Base-by-base conservation (phyloP, 2,329 filamentous ascomycete genomes). In the Decorospora gaudefroyi region DNA sequence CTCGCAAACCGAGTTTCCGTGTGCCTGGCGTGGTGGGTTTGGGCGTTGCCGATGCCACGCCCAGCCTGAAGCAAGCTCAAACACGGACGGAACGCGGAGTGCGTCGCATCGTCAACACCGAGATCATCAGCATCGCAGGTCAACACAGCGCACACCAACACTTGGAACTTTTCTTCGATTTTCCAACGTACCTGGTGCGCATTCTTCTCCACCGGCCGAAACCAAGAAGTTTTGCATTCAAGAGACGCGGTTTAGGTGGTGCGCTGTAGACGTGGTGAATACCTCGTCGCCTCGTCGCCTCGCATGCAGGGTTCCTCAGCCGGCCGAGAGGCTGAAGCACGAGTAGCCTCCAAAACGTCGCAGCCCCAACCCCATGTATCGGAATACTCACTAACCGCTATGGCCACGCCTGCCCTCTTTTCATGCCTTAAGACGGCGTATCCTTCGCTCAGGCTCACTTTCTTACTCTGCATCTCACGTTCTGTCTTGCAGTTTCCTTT, bases 371-470 rank as follows among this genome's bases (percentile, higher is more conserved):
- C 45, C 53, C 55, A 58, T 60, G 65, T 62, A 55, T 68, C 66
- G 64, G 61, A 66, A 59, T 26, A 38, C 23, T 32, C 49, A 29
- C 52, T 61, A 65, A 61, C 65, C 64, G 65, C 59, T 48, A 36
- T 42, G 44, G 30, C 38, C 46, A 47, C 41, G 40, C 51, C 57
- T 54, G 46, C 58, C 34, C 59, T 49, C 56, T 42, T 50, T 68
- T 67, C 58, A 68, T 70, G 67, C 67, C 67, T 70, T 69, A 69
- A 70, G 61, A 63, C 46, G 53, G 41, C 43, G 61, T 57, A 57
- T 55, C 61, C 64, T 53, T 55, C 50, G 41, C 53, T 68, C 65
- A 65, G 65, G 65, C 65, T 51, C 59, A 57, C 56, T 41, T 55
- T 48, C 37, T 52, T 47, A 51, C 55, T 64, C 59, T 58, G 47